Base-by-base conservation (phyloP, 345 rosid species). In the Nephelium lappaceum region DNA sequence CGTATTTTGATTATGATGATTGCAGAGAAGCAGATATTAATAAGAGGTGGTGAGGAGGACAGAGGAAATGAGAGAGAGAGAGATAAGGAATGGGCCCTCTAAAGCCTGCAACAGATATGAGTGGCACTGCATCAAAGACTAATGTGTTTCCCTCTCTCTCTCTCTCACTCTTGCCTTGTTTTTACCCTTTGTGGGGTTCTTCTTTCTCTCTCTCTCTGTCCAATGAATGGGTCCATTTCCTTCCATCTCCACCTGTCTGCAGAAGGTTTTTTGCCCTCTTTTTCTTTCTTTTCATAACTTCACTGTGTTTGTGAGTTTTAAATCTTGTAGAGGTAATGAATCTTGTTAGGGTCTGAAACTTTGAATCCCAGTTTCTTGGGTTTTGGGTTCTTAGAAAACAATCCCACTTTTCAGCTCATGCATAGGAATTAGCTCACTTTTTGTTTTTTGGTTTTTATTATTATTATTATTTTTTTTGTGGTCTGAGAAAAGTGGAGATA, bases 101-200 rank as follows among this genome's bases (percentile, higher is more conserved):
- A 93, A 88, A 91, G 95, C 95, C 98, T 95, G 98, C 93, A 86
- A 78, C 88, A 82, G 83, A 89, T 84, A 87, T 87, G 93, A 93
- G 95, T 95, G 93, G 77, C 82, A 76, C 88, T 87, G 86, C 89
- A 82, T 75, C 81, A 72, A 76, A 77, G 83, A 74, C 67, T 75
- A 71, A 79, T 74, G 79, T 49, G 81, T 75, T 71, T 74, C 61
- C 73, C 67, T 72, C 73, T 76, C 60, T 75, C 8, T 76, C 1
- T 74, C 78, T 77, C 8, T 74, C 2, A 74, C 77, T 75, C 36
- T 31, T 2, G 2, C 16, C 66, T 67, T 84, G 79, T 72, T 77
- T 83, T 41, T 72, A 23, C 76, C 74, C 65, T 71, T 31, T 68
- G 21, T 53, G 64, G 47, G 58, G 70, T 42, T 61, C 47, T 70